Conservation (phyloP, 805 yeast genomes). For the Hanseniaspora valbyensis region DNA sequence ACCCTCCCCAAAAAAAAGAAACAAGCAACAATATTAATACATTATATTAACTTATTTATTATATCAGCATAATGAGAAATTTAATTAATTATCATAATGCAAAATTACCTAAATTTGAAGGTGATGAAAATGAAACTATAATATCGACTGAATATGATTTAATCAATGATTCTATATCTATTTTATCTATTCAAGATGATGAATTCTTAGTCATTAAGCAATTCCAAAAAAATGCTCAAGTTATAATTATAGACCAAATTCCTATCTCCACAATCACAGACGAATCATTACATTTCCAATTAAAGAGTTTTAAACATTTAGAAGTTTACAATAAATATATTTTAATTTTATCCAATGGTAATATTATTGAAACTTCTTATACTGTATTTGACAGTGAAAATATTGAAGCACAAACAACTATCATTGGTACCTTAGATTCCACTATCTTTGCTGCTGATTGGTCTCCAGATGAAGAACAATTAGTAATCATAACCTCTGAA, state of each 20-base stretch:
- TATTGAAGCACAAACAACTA: constrained; percentile 36
- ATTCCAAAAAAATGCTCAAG: constrained; percentile 7
- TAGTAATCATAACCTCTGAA: constrained; percentile 56
- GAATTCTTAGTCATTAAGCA: constrained; percentile 7
- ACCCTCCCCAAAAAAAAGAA: too few species aligned
- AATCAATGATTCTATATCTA: constrained; percentile 40
- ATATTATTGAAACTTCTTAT: constrained; percentile 55
- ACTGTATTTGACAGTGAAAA: constrained; percentile 38
- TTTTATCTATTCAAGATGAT: not conserved
- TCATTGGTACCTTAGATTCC: constrained; percentile 74
- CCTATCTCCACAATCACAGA: constrained; percentile 50
- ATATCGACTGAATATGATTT: constrained; percentile 16
- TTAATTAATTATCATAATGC: constrained; percentile 28
- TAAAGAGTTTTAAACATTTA: constrained; percentile 55
- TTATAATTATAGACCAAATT: not conserved
- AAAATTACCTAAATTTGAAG: constrained; percentile 16
- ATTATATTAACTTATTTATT: too few species aligned
- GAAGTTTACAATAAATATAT: constrained; percentile 57
- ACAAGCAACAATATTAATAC: too few species aligned
- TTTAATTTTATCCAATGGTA: constrained; percentile 64
- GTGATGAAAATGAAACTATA: constrained; percentile 17
- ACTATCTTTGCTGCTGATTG: constrained; percentile 66
- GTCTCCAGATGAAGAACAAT: constrained; percentile 86
- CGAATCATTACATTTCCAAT: constrained; percentile 31
- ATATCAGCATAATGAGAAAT: constrained; percentile 25